phyloP scores from a whole-genome alignment of 75 land plant genomes.

The Cupressus sempervirens region DNA sequence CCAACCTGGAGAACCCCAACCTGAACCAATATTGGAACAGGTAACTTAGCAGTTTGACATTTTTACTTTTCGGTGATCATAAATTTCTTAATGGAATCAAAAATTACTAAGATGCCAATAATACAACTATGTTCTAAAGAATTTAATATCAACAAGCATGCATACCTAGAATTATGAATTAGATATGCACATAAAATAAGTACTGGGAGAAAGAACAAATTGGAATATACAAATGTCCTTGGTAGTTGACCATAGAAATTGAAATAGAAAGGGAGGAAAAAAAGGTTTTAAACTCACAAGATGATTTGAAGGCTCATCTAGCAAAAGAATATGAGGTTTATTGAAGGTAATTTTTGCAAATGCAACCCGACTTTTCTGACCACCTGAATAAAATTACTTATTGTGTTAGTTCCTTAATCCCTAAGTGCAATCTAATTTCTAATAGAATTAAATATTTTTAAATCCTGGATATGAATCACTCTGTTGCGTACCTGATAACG shows the following conservation, averaged over 20 bases:
- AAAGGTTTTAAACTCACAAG: constrained; percentile 56
- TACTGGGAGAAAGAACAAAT: neutral
- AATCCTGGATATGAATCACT: neutral
- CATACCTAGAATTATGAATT: neutral
- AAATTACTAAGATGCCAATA: neutral
- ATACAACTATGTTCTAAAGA: neutral
- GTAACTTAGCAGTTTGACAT: neutral
- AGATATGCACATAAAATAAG: neutral
- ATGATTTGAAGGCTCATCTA: constrained; percentile 99
- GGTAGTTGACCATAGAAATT: neutral
- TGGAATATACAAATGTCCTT: neutral
- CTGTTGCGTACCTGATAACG: constrained; percentile 74
- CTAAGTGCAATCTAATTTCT: neutral
- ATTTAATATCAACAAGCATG: neutral
- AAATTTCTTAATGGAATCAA: neutral
- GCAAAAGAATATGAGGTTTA: constrained; percentile 90
- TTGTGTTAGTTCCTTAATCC: neutral
- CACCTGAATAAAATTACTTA: constrained; percentile 56
- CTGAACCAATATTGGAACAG: too few relatives aligned
- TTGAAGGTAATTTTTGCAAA: constrained; percentile 99
- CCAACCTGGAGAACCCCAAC: too few relatives aligned
- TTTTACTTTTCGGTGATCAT: neutral
- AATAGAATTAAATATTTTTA: neutral
- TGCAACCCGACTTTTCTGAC: constrained; percentile 98
- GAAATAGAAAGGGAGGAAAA: neutral